These are phyloP conservation scores for Phellinidium pouzarii DNA, from an alignment of 1,284 basidiomycete genomes.

Conservation along the genomic window DNA sequence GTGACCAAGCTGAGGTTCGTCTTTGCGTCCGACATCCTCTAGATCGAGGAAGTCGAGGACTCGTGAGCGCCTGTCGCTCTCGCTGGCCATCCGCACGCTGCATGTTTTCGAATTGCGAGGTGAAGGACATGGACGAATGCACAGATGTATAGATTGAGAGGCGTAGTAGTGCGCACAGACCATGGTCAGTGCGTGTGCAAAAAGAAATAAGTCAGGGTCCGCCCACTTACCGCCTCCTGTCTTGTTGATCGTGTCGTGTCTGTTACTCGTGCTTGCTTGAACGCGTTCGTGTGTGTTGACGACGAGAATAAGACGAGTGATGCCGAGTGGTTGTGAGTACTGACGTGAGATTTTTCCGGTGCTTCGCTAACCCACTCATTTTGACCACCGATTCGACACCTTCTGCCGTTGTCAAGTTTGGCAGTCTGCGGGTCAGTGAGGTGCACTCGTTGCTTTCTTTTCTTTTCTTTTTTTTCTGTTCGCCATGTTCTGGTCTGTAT, in stretches of 20 bases:
- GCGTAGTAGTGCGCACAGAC: conserved; percentile 4
- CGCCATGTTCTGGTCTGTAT: too few relatives aligned
- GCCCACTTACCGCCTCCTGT: background rate
- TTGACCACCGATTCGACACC: too few relatives aligned
- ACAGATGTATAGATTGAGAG: background rate
- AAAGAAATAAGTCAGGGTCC: background rate
- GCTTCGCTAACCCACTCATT: too few relatives aligned
- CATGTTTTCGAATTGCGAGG: background rate
- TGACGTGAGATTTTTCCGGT: too few relatives aligned
- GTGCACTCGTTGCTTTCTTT: too few relatives aligned
- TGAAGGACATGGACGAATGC: background rate
- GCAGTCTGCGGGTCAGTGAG: too few relatives aligned
- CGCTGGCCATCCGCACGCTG: background rate
- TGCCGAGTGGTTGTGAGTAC: too few relatives aligned
- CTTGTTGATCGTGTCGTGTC: background rate
- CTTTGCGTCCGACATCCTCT: conserved; percentile 40
- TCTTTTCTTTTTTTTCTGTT: too few relatives aligned
- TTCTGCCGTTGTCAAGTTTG: too few relatives aligned
- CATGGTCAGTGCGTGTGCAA: conserved; percentile 12
- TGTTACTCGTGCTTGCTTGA: too few relatives aligned
- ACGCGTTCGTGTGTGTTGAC: too few relatives aligned
- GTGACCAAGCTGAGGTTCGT: background rate
- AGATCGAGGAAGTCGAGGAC: conserved; percentile 71
- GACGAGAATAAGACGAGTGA: too few relatives aligned
- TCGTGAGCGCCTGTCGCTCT: conserved; percentile 32